Percentiles rank a stretch among this genome's conserved stretches.
Conservation (phyloP, 177 flowering plant genomes). For the Vitis hybrid region DNA sequence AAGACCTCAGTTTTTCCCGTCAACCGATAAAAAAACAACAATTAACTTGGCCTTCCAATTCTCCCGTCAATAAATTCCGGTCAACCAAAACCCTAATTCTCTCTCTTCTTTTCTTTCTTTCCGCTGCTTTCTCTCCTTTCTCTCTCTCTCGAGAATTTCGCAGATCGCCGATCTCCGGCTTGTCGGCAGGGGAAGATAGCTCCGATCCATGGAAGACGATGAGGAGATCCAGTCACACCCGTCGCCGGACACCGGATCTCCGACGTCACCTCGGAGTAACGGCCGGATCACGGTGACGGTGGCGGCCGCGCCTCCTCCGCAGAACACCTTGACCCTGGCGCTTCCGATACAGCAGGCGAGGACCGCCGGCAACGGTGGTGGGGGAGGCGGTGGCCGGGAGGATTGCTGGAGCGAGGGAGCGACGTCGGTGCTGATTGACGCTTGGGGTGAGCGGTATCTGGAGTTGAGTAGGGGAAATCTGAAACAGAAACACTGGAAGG, state of each 20-base stretch:
- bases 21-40: constrained; percentile 9
- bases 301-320: constrained; percentile 21
- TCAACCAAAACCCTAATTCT: constrained; percentile 17
- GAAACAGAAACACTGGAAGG: constrained; percentile 90
- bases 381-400: constrained; percentile 40
- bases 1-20: constrained; percentile 20
- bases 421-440: constrained; percentile 70
- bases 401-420: constrained; percentile 97
- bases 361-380: constrained; percentile 6
- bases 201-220: constrained; percentile 50
- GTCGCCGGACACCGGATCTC: constrained; percentile 25
- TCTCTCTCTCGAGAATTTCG: neutral
- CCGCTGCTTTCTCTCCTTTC: neutral
- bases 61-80: constrained; percentile 24
- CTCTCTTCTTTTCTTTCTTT: neutral
- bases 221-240: constrained; percentile 50
- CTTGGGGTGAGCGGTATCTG: constrained; percentile 89
- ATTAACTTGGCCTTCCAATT: neutral
- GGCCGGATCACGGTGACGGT: constrained; percentile 36
- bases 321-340: constrained; percentile 46
- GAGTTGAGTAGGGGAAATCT: constrained; percentile 82
- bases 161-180: constrained; percentile 2
- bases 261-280: constrained; percentile 23
- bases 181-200: constrained; percentile 9
- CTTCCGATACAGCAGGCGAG: constrained; percentile 48